phyloP scores from a whole-genome alignment of 768 basidiomycete species.

The Tulasnella sp. region DNA sequence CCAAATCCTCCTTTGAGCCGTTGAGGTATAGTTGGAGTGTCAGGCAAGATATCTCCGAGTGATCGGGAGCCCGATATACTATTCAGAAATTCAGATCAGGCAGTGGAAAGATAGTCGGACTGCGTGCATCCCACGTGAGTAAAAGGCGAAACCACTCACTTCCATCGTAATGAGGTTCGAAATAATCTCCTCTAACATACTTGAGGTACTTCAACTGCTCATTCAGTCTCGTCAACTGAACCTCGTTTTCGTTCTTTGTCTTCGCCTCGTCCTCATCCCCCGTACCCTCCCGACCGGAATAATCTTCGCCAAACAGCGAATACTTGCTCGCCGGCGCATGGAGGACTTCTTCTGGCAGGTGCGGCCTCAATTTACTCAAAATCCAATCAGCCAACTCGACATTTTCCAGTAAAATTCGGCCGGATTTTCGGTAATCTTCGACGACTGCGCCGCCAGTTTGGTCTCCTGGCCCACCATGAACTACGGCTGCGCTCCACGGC shows the following conservation, averaged over 20 bases:
- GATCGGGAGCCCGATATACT: background rate
- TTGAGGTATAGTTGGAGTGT: slow-evolving; percentile 21
- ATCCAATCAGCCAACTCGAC: slow-evolving; percentile 19
- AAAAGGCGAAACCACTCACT: background rate
- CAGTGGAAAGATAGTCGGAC: background rate
- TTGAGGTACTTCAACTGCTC: slow-evolving; percentile 19
- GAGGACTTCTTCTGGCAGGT: background rate
- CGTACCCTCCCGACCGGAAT: no score
- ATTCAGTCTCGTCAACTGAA: background rate
- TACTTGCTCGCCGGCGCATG: background rate
- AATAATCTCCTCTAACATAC: slow-evolving; percentile 13
- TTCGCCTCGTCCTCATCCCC: background rate
- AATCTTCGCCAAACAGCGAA: background rate
- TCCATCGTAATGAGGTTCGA: slow-evolving; percentile 15
- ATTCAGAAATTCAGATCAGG: background rate
- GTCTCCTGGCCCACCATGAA: background rate
- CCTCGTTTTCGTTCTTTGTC: background rate
- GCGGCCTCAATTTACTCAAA: slow-evolving; percentile 16
- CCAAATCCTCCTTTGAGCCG: slow-evolving; percentile 11
- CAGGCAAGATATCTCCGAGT: slow-evolving; percentile 19
- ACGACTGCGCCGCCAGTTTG: background rate
- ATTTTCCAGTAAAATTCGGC: slow-evolving; percentile 13
- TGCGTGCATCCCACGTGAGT: no score
- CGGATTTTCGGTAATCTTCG: slow-evolving; percentile 18
- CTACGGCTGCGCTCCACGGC: slow-evolving; percentile 7